phyloP scores from a whole-genome alignment of 148 eudicot genomes.

The Vaccinium corymbosum region DNA sequence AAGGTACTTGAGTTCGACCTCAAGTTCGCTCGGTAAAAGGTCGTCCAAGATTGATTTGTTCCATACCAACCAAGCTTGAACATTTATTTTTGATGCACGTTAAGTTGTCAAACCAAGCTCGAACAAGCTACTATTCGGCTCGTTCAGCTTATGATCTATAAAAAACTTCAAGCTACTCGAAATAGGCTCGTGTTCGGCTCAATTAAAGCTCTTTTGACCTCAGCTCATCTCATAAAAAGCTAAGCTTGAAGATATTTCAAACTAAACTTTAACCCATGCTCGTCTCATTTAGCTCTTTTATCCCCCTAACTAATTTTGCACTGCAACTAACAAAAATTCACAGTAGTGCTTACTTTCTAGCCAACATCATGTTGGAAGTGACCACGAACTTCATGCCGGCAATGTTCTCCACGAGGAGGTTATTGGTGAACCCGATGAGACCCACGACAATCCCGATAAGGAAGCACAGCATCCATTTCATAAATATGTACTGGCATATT shows the following conservation, averaged over 20 bases:
- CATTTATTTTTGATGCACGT: not conserved
- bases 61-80: not conserved
- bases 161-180: too few species aligned
- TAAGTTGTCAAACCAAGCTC: not conserved
- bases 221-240: not conserved
- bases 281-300: not conserved
- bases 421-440: constrained; percentile 65
- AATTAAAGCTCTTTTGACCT: not conserved
- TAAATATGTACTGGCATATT: constrained; percentile 61
- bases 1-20: not conserved
- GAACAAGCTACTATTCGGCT: not conserved
- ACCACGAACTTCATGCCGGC: constrained; percentile 86
- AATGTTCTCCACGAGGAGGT: constrained; percentile 76
- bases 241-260: not conserved
- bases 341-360: constrained; percentile 32
- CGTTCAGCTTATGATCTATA: too few species aligned
- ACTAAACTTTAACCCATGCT: too few species aligned
- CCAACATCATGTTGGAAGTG: constrained; percentile 80
- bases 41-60: not conserved
- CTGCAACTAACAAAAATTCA: not conserved
- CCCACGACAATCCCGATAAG: constrained; percentile 64
- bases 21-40: not conserved
- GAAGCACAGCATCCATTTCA: constrained; percentile 85
- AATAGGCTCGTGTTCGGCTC: not conserved
- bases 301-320: not conserved